A percentile compares a stretch with the other conserved stretches of the same genome.
Conservation (phyloP, 306 rosid species). For the Gynostemma pentaphyllum region DNA sequence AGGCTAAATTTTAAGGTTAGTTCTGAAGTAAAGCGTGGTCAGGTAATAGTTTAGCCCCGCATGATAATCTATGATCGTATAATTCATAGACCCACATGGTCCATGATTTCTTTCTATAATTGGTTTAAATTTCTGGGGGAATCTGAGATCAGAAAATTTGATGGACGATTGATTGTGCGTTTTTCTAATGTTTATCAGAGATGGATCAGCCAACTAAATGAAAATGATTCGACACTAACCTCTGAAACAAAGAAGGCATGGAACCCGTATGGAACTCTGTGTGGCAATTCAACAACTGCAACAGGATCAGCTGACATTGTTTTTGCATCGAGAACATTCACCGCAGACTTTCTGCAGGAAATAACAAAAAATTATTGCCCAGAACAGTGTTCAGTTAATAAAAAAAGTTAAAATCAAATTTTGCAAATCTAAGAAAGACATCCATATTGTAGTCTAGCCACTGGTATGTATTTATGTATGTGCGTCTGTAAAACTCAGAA, state of each 20-base stretch:
- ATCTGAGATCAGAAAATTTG: background rate
- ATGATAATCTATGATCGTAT: background rate
- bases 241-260: constrained; percentile 87
- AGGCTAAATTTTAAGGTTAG: background rate
- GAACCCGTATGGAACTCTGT: constrained; percentile 81
- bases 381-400: background rate
- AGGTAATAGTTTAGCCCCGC: background rate
- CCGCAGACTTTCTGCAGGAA: constrained; percentile 55
- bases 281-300: constrained; percentile 77
- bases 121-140: background rate
- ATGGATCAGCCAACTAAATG: background rate
- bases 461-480: background rate
- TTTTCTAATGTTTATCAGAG: background rate
- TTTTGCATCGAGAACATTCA: constrained; percentile 67
- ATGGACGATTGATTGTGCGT: background rate
- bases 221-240: constrained; percentile 37
- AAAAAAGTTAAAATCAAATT: no score
- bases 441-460: background rate
- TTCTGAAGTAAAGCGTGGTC: background rate
- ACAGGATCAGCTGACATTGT: constrained; percentile 85
- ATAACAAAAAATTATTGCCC: background rate
- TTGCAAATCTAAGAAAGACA: background rate
- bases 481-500: background rate
- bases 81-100: background rate
- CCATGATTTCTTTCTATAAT: background rate